Base-by-base conservation (phyloP, 108 stramenopile species). In the Schizochytrium sp. region DNA sequence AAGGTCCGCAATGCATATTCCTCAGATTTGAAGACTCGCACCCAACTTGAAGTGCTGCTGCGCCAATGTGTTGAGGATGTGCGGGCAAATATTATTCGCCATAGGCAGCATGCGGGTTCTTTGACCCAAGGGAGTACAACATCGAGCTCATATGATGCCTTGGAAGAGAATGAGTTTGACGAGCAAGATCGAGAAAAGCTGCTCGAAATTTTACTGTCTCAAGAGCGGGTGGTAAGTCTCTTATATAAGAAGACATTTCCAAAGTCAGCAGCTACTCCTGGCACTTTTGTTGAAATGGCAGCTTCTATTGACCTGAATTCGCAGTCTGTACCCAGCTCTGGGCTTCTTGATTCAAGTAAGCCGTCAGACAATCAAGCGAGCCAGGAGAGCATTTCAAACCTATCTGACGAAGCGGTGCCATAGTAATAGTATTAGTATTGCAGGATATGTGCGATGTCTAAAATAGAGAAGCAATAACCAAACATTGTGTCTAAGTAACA, bases 21-120 rank as follows among this genome's bases (percentile, higher is more conserved):
- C 5, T 64, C 88, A 56, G 92, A 93, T 49, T 55, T 92, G 5
- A 89, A 91, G 64, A 46, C 61, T 42, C 59, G 93, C 4, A 93
- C 93, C 2, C 92, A 93, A 56, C 91, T 94, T 44, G 93, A 94
- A 72, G 72, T 89, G 57, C 87, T 94, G 15, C 50, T 94, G 53
- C 89, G 92, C 2, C 61, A 58, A 10, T 88, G 92, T 12, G 93
- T 94, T 12, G 93, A 94, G 49, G 93, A 94, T 28, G 93, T 93
- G 3, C 57, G 92, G 15, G 45, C 90, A 44, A 89, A 92, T 46
- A 88, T 94, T 69, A 69, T 69, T 69, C 64, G 64, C 0, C 64
- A 69, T 44, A 12, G 64, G 28, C 64, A 69, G 28, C 64, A 28
- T 28, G 28, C 28, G 28, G 28, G 28, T 28, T 28, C 28, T 28